Base-by-base conservation (phyloP, 768 basidiomycete genomes). In the Boletus reticuloceps region DNA sequence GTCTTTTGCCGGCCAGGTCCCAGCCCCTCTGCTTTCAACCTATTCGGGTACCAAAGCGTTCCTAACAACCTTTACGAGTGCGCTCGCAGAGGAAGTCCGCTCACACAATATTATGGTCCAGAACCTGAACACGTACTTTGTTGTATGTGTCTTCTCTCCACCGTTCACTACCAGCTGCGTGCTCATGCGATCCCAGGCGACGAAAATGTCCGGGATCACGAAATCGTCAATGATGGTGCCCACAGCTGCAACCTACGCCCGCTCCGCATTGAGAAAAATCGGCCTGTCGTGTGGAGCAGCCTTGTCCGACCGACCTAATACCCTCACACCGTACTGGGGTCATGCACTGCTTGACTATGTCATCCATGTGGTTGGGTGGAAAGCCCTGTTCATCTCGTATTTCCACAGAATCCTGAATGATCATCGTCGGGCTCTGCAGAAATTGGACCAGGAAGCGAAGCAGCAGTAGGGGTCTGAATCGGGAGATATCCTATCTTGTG, bases 21-120 rank as follows among this genome's bases (percentile, higher is more conserved):
- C 95, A 1, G 90, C 92, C 0, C 90, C 97, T 2, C 90, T 98
- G 83, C 82, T 99, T 50, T 90, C 96, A 0, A 88, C 93, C 14
- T 99, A 98, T 72, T 88, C 94, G 10, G 95, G 86, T 40, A 87
- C 89, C 46, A 99, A 99, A 70, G 88, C 89, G 0, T 98, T 96
- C 82, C 74, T 98, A 41, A 73, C 86, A 10, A 88, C 89, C 0
- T 98, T 92, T 74, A 83, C 87, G 3, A 86, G 85, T 58, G 91
- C 94, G 3, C 83, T 99, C 43, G 89, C 83, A 2, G 86, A 88
- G 58, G 96, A 99, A 68, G 84, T 96, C 55, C 77, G 76, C 63
- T 72, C 75, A 32, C 82, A 89, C 59, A 88, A 89, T 39, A 82
- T 99, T 59, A 72, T 79, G 44, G 93, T 98, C 44, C 82, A 91